A percentile compares a stretch with the other conserved stretches of the same genome.
These are phyloP conservation scores for Combretum micranthum DNA, from an alignment of 345 rosid genomes.

Conservation along the genomic window DNA sequence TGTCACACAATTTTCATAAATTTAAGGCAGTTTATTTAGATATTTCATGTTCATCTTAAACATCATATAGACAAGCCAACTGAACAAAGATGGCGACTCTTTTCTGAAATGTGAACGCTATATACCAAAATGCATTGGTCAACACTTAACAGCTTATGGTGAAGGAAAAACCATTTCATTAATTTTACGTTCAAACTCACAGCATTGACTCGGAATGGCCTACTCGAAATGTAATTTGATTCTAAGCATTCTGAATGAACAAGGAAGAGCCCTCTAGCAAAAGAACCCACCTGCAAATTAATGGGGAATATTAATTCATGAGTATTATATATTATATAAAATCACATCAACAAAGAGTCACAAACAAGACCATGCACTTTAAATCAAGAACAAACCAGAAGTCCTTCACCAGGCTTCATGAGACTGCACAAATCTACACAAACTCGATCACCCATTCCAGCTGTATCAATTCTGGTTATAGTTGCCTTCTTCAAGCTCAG, in stretches of 20 bases:
- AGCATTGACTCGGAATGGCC: conserved; percentile 90
- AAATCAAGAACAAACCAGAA: conserved; percentile 43
- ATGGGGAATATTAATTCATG: not conserved
- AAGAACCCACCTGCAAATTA: conserved; percentile 65
- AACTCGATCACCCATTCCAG: conserved; percentile 87
- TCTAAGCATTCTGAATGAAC: conserved; percentile 90
- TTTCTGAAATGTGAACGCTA: too few species aligned
- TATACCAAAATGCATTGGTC: too few species aligned
- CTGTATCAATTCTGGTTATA: conserved; percentile 43
- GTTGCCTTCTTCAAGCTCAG: conserved; percentile 58
- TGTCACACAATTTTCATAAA: too few species aligned
- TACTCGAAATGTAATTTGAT: conserved; percentile 76
- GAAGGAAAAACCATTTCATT: not conserved
- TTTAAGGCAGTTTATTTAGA: too few species aligned
- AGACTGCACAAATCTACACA: conserved; percentile 96
- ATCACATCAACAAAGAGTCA: conserved; percentile 1
- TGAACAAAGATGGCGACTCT: too few species aligned
- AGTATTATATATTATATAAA: not conserved
- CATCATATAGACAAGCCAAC: too few species aligned
- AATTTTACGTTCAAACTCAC: conserved; percentile 33
- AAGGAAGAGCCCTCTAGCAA: conserved; percentile 88
- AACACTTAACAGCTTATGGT: too few species aligned
- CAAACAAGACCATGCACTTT: not conserved
- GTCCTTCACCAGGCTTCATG: conserved; percentile 91
- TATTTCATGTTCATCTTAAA: too few species aligned